These are phyloP conservation scores for Heliocybe sulcata DNA, from an alignment of 1,284 basidiomycete species.

Conservation along the genomic window DNA sequence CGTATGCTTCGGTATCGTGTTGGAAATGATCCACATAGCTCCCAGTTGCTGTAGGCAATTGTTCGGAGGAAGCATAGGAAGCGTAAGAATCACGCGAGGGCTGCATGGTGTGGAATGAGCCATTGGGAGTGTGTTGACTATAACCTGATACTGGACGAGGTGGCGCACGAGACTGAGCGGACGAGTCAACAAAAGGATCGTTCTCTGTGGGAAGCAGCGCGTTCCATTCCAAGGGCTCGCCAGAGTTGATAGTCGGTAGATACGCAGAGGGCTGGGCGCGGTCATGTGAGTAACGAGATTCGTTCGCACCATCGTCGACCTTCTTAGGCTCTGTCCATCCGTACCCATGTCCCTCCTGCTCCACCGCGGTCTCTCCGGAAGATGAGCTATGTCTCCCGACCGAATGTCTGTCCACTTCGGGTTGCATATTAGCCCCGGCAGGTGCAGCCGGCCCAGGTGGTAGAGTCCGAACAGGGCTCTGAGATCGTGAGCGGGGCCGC, in stretches of 20 bases:
- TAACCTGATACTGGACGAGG: neutral
- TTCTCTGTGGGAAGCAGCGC: slow-evolving; percentile 10
- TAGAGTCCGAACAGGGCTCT: neutral
- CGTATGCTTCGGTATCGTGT: slow-evolving; percentile 49
- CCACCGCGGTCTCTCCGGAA: slow-evolving; percentile 14
- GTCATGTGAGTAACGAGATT: slow-evolving; percentile 11
- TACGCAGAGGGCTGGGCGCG: slow-evolving; percentile 14
- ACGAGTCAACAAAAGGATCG: slow-evolving; percentile 19
- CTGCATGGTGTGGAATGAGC: slow-evolving; percentile 4
- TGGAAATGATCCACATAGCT: slow-evolving; percentile 36
- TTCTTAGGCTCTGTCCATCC: slow-evolving; percentile 5
- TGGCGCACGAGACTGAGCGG: neutral
- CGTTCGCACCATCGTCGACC: slow-evolving; percentile 2
- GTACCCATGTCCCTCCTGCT: slow-evolving; percentile 4
- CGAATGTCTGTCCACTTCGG: slow-evolving; percentile 11
- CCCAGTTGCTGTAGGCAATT: slow-evolving; percentile 10
- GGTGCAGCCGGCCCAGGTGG: neutral
- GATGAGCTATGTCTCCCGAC: slow-evolving; percentile 14
- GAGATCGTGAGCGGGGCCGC: neutral
- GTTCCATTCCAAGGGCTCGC: slow-evolving; percentile 26
- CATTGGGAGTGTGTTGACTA: neutral
- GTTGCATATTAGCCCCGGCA: neutral
- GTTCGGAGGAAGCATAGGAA: slow-evolving; percentile 9
- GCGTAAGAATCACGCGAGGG: slow-evolving; percentile 13
- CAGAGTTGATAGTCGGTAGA: slow-evolving; percentile 26